Evolutionary conservation across 148 eudicot genomes (phyloP).

Genomic region (Simmondsia chinensis): DNA sequence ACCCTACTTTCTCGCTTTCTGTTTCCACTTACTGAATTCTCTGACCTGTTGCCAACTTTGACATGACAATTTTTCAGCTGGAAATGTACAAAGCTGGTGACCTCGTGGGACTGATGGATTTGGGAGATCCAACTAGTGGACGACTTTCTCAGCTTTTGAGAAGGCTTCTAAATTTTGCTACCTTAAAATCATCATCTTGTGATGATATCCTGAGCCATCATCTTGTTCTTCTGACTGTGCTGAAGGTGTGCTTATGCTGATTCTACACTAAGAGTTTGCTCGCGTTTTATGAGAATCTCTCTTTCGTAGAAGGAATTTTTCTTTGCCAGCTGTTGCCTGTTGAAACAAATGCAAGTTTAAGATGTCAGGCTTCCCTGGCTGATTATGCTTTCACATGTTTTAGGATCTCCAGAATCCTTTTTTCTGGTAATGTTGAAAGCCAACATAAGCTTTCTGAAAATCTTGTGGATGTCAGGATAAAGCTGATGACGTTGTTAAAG

Average conservation of each 20-base stretch:
- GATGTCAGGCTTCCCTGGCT: not conserved
- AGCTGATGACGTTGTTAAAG: conserved; percentile 32
- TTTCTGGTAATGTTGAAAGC: not conserved
- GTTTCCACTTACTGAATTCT: not conserved
- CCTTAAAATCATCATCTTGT: conserved; percentile 19
- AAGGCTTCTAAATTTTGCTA: conserved; percentile 26
- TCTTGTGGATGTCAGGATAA: conserved; percentile 31
- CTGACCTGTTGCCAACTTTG: not conserved
- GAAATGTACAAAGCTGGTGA: conserved; percentile 77
- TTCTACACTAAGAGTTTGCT: not conserved
- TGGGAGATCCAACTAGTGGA: conserved; percentile 39
- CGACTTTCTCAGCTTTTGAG: conserved; percentile 32
- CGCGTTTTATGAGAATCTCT: not conserved
- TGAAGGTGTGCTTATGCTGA: conserved; percentile 32
- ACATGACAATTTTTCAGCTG: conserved; percentile 23
- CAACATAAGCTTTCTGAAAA: not conserved
- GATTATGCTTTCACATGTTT: not conserved
- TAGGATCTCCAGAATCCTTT: not conserved
- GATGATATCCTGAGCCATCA: conserved; percentile 27
- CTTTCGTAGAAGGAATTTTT: too few species aligned
- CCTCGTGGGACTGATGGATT: conserved; percentile 27
- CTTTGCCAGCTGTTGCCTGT: not conserved
- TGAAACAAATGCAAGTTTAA: not conserved
- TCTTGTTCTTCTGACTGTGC: conserved; percentile 36
- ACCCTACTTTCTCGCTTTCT: too few species aligned